phyloP scores from a whole-genome alignment of 192 early-diverging fungal genomes.

The Funneliformis geosporum region DNA sequence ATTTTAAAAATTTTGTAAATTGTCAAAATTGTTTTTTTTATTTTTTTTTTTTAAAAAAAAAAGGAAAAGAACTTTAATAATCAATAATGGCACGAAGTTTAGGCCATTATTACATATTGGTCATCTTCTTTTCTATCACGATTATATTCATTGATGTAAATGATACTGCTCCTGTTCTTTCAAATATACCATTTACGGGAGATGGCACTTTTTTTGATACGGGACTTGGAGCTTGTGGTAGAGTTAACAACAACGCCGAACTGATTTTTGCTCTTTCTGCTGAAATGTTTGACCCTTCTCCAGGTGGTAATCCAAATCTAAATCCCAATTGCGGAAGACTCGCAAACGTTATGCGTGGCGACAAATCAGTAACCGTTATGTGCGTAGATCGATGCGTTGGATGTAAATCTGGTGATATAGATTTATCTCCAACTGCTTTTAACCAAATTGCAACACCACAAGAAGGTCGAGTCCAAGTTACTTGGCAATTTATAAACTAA shows the following conservation, averaged over 20 bases:
- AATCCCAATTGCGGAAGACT: neutral
- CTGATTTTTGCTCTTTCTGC: neutral
- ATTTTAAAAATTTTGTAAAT: too few species aligned
- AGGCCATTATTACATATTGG: too few species aligned
- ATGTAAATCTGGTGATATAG: neutral
- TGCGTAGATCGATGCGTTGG: neutral
- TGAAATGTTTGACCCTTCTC: neutral
- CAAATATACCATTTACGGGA: neutral
- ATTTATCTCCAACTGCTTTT: constrained; percentile 30
- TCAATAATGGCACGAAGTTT: too few species aligned
- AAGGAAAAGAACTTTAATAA: too few species aligned
- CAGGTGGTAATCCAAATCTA: neutral
- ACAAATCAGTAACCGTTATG: neutral
- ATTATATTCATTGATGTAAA: too few species aligned
- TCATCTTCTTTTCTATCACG: too few species aligned
- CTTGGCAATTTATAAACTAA: too few species aligned
- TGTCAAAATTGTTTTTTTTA: too few species aligned
- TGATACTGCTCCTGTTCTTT: too few species aligned
- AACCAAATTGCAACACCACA: too few species aligned
- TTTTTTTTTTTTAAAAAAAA: neutral
- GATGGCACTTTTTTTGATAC: neutral
- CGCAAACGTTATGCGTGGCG: neutral
- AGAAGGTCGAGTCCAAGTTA: too few species aligned
- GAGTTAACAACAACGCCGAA: neutral
- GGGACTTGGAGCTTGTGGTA: neutral